Evolutionary conservation across 2,329 filamentous ascomycete genomes (phyloP).

Genomic region (Chaetomiaceae sp.): DNA sequence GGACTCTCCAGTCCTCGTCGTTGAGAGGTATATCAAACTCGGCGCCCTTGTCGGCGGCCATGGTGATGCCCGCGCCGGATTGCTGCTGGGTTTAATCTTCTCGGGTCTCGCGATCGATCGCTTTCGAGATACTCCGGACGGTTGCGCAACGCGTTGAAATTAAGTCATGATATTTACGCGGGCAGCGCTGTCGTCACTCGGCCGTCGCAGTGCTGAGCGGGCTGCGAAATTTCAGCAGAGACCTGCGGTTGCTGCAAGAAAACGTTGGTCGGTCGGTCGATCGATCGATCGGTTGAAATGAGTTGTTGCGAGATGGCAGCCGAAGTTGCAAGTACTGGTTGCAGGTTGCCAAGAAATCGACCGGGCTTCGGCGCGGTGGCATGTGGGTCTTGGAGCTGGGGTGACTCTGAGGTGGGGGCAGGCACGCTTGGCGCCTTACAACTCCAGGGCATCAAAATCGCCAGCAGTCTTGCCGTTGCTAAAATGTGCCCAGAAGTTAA

Average conservation of each 20-base stretch:
- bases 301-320: background rate
- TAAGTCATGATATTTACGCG: constrained; percentile 21
- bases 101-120: constrained; percentile 9
- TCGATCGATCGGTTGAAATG: background rate
- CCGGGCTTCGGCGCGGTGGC: background rate
- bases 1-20: constrained; percentile 25
- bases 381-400: constrained; percentile 4
- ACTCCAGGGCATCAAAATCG: too few relatives aligned
- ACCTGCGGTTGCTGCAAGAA: background rate
- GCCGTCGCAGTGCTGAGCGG: background rate
- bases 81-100: background rate
- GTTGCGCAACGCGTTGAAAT: constrained; percentile 17
- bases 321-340: background rate
- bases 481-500: too few relatives aligned
- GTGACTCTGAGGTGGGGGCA: too few relatives aligned
- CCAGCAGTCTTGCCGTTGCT: too few relatives aligned
- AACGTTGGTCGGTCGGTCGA: background rate
- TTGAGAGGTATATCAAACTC: constrained; percentile 17
- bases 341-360: constrained; percentile 6
- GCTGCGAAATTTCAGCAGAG: background rate
- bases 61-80: constrained; percentile 12
- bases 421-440: too few relatives aligned
- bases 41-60: constrained; percentile 19
- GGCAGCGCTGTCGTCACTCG: background rate
- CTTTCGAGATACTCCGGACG: constrained; percentile 18